Base-by-base conservation (phyloP, 805 yeast species). In the Scheffersomyces coipomensis region DNA sequence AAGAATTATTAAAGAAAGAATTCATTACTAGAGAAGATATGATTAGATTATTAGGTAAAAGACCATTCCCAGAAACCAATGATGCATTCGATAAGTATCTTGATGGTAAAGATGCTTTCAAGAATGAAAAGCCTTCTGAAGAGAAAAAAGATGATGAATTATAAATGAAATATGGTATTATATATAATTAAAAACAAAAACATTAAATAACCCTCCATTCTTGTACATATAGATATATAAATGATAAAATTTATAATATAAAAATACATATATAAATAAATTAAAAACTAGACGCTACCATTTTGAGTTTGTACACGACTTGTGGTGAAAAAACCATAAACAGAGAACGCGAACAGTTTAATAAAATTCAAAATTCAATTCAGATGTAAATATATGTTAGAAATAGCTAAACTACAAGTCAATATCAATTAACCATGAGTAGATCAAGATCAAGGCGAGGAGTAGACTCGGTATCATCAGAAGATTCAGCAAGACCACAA, bases 11-110 rank as follows among this genome's bases (percentile, higher is more conserved):
- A 54, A 65, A 74, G 39, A 89, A 91, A 61, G 99, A 93, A 62
- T 95, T 88, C 12, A 75, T 93, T 19, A 88, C 96, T 3, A 79
- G 99, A 61, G 95, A 88, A 52, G 99, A 93, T 57, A 88, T 93
- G 95, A 81, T 90, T 42, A 74, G 86, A 38, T 60, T 93, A 38
- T 66, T 93, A 34, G 99, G 99, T 10, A 85, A 85, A 59, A 77
- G 99, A 46, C 97, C 96, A 10, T 93, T 85, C 74, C 84, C 87
- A 17, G 96, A 89, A 58, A 82, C 78, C 47, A 89, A 88, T 55
- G 96, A 88, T 51, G 97, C 96, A 4, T 88, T 89, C 63, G 88
- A 87, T 62, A 85, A 85, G 62, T 84, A 85, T 50, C 65, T 79
- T 39, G 78, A 68, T 36, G 72, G 68, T 9, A 62, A 64, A 40